Percentiles rank a stretch among this genome's conserved stretches.
phyloP scores from a whole-genome alignment of 2,329 filamentous ascomycete genomes.

The Fusarium luffae region DNA sequence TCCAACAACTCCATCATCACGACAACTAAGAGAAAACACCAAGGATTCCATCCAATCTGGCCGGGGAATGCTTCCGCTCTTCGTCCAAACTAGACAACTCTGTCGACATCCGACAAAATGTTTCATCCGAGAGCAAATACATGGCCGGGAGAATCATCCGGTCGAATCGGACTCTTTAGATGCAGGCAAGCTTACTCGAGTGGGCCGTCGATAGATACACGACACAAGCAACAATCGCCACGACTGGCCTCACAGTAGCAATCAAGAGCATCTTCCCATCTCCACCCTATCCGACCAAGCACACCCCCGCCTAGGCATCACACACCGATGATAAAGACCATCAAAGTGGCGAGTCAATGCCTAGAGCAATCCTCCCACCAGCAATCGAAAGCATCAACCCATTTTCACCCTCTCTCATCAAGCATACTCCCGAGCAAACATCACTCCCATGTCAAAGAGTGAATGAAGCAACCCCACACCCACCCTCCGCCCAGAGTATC shows the following conservation, averaged over 20 bases:
- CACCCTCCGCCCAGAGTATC: rapidly evolving
- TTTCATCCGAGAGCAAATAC: not conserved
- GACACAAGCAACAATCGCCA: not conserved
- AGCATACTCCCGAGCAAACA: not conserved
- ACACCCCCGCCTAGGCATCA: not conserved
- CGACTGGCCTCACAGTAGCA: not conserved
- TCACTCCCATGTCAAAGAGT: not conserved
- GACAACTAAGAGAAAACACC: not conserved
- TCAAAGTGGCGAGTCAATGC: too few relatives aligned
- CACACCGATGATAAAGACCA: not conserved
- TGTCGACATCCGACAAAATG: not conserved
- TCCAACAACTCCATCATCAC: not conserved
- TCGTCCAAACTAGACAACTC: not conserved
- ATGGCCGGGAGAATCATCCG: not conserved
- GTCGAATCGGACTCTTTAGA: not conserved
- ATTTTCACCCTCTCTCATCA: not conserved
- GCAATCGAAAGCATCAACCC: not conserved
- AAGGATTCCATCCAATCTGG: not conserved
- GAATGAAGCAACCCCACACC: too few relatives aligned
- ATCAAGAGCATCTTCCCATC: not conserved
- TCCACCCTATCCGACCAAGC: not conserved
- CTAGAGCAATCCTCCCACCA: too few relatives aligned
- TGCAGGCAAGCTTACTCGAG: not conserved
- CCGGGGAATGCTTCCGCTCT: not conserved
- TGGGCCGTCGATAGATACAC: not conserved